Evolutionary conservation across 2,329 filamentous ascomycete genomes (phyloP), one percentile per base, ranked within the genome.

Genomic region (Arthrobotrys pseudoclavata): DNA sequence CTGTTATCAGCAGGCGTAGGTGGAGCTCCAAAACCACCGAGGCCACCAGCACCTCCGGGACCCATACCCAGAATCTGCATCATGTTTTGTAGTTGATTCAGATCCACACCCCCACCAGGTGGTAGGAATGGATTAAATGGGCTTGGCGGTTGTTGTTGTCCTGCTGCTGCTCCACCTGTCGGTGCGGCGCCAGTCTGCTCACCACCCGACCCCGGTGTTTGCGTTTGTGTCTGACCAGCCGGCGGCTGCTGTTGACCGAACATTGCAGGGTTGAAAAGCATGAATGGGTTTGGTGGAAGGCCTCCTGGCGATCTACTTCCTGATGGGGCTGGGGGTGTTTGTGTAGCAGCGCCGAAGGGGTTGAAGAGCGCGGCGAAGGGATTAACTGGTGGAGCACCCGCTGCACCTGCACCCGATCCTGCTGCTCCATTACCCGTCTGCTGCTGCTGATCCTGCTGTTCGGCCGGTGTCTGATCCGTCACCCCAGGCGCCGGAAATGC

Each of bases 401-500:
- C 42, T 26, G 24, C 18, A 50, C 62, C 40, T 18, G 70, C 52
- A 24, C 64, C 79, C 22, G 76, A 61, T 52, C 76, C 63, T 71
- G 81, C 55, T 71, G 79, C 62, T 24, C 37, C 26, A 53, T 34
- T 69, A 4, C 57, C 61, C 22, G 61, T 10, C 45, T 12, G 57
- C 7, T 34, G 50, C 15, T 70, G 37, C 81, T 67, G 69, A 82
- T 83, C 76, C 83, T 83, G 76, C 84, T 84, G 83, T 79, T 86
- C 86, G n/a, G 85, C 84, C 0, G 89, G 90, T 2, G 94, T 97
- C 31, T 90, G 96, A 84, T 97, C 94, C 40, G 95, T 98, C 20
- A 91, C 90, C 7, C 96, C 96, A 1, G 96, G 96, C 61, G 95
- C 95, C 12, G 96, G 94, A 83, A 99, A 98, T 4, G 89, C 86